Evolutionary conservation across 2,329 filamentous ascomycete genomes (phyloP), one percentile per base, ranked within the genome.

Genomic region (Cadophora sp.): DNA sequence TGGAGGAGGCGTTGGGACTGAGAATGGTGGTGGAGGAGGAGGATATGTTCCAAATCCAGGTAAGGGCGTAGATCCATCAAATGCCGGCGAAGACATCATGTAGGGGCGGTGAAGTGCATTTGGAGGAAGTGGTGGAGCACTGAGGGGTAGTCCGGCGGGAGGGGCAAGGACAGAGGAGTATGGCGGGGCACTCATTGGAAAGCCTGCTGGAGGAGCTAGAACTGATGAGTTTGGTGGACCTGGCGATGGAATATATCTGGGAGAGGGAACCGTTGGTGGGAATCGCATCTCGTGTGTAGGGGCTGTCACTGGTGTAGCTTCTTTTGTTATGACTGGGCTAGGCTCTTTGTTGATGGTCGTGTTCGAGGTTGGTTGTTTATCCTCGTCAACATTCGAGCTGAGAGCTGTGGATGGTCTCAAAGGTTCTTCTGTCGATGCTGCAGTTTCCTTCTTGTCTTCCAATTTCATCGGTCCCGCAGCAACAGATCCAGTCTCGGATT

Each of bases 11-110:
- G 64, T 73, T 62, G 69, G 66, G 5, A 72, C 67, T 14, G 64
- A 51, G 31, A 61, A 66, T 56, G 55, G 65, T 56, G 55, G 65
- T 9, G 60, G 69, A 61, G 62, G 62, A 61, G 37, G 65, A 48
- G 66, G 68, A 24, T 69, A 69, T 31, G 71, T 73, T 16, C 71
- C 73, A 37, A 83, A 81, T 12, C 78, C 76, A 34, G 77, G 74
- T 7, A 77, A 74, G 55, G 70, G 76, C 56, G 71, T 68, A 34
- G 74, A 76, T 24, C 74, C 74, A 69, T 76, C 73, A 46, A 76
- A 71, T 34, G 73, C 66, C 29, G 74, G 68, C 24, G 74, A 72
- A 4, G 70, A 48, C 5, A 69, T 59, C n/a, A 63, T 51, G 34
- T 65, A 69, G 48, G 67, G 58, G 48, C 66, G 64, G 55, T 64